phyloP scores from a whole-genome alignment of 2,329 filamentous ascomycete genomes.

The Aureobasidium mangrovei region DNA sequence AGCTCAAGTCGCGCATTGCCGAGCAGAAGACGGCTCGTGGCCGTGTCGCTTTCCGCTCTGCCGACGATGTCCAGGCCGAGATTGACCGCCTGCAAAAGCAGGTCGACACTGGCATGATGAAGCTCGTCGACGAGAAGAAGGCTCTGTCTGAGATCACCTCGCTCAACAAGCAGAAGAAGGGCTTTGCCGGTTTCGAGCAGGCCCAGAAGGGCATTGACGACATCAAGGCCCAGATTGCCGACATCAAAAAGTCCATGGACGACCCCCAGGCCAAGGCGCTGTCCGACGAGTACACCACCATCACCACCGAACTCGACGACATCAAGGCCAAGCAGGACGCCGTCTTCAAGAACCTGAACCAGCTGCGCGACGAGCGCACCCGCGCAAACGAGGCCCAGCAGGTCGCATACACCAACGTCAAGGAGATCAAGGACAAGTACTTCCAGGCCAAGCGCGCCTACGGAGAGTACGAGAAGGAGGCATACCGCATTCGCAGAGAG shows the following conservation, averaged over 20 bases:
- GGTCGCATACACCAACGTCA: slow-evolving; percentile 72
- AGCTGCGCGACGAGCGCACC: slow-evolving; percentile 75
- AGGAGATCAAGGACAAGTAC: slow-evolving; percentile 83
- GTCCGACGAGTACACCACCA: slow-evolving; percentile 73
- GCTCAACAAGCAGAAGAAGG: slow-evolving; percentile 83
- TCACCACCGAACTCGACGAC: slow-evolving; percentile 78
- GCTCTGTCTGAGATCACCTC: slow-evolving; percentile 71
- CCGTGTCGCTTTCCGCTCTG: slow-evolving; percentile 76
- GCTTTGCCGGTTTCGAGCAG: slow-evolving; percentile 75
- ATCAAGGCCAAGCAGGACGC: slow-evolving; percentile 91
- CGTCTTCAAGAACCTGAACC: slow-evolving; percentile 78
- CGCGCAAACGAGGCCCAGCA: slow-evolving; percentile 80
- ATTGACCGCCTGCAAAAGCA: slow-evolving; percentile 73
- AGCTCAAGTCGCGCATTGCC: slow-evolving; percentile 71
- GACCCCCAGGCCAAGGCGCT: slow-evolving; percentile 86
- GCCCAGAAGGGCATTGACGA: slow-evolving; percentile 84
- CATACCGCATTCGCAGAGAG: slow-evolving; percentile 66
- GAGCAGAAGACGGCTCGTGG: slow-evolving; percentile 81
- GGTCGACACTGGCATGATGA: slow-evolving; percentile 84
- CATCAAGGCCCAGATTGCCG: slow-evolving; percentile 76
- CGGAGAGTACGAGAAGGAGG: slow-evolving; percentile 74
- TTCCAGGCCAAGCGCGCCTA: slow-evolving; percentile 74
- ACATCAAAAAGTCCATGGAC: slow-evolving; percentile 80
- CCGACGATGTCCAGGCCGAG: slow-evolving; percentile 77
- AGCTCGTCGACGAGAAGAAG: slow-evolving; percentile 96